Base-by-base conservation (phyloP, 2,329 filamentous ascomycete species). In the Neospermospora avenae region DNA sequence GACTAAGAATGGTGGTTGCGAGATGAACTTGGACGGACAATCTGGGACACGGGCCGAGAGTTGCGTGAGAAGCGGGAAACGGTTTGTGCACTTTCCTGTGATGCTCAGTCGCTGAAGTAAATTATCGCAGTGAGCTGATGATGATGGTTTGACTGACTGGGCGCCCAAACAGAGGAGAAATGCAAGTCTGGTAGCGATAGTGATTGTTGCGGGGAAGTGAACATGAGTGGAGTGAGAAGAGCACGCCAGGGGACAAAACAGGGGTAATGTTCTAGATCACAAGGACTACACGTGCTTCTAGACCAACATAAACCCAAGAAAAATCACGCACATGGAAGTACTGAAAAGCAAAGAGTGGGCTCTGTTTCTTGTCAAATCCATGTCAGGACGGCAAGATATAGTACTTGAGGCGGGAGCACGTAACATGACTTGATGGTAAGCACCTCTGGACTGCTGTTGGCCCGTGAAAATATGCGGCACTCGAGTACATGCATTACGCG, bases 391-490 rank as follows among this genome's bases (percentile, higher is more conserved):
- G 37, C 7, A 31, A 41, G n/a, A 54, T 53, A 53, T 39, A 53
- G 49, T 53, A 41, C 13, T 55, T 59, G 61, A 60, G 61, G 57
- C 61, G 45, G 45, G n/a, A 41, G 20, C 41, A 55, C 14, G 39
- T 37, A 59, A 48, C 41, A 54, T 59, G 57, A 59, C 57, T 59
- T 59, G 28, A 28, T 35, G 25, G 16, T 20, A 20, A 14, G 35
- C 31, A 49, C 41, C 55, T 55, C 49, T 59, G 57, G 4, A 37
- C 57, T 49, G 37, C 42, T 45, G 42, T 59, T 54, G 28, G 57
- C 22, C 24, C 11, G 16, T 54, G 13, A 37, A 55, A 18, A 46
- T 45, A 25, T 41, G 48, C 28, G n/a, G n/a, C n/a, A 34, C n/a
- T 42, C 41, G 49, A 39, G 46, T 54, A 41, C 46, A 34, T 31